A percentile compares a stretch with the other conserved stretches of the same genome.
These are phyloP conservation scores for Gaertneriomyces semiglobifer DNA, from an alignment of 192 early-diverging fungal species.

Conservation along the genomic window DNA sequence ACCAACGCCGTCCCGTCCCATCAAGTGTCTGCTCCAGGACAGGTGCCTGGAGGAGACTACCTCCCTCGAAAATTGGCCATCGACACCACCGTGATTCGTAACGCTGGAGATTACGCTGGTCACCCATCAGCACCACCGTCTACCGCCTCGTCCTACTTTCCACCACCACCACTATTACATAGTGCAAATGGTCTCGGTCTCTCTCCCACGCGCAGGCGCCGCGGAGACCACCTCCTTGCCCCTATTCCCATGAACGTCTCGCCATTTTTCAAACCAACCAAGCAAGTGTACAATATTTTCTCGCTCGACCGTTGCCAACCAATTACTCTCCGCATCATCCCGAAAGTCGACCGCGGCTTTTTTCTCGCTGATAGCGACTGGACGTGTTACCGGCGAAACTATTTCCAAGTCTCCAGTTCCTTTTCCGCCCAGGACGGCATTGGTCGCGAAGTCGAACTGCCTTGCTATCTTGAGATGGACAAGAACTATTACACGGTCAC, in stretches of 20 bases:
- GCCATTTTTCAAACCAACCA: conserved; percentile 67
- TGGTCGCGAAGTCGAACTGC: conserved; percentile 46
- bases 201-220: conserved; percentile 22
- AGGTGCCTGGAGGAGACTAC: neutral
- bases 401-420: conserved; percentile 83
- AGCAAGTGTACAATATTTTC: conserved; percentile 62
- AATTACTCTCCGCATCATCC: conserved; percentile 58
- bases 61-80: conserved; percentile 18
- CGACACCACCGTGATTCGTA: conserved; percentile 10
- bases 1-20: neutral
- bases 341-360: conserved; percentile 91
- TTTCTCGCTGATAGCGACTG: conserved; percentile 88
- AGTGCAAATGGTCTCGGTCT: neutral
- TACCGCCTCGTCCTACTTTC: conserved; percentile 8
- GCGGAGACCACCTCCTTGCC: conserved; percentile 11
- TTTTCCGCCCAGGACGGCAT: conserved; percentile 49
- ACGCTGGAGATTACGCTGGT: no score
- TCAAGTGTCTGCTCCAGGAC: conserved; percentile 1
- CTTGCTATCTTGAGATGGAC: conserved; percentile 66
- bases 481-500: conserved; percentile 49
- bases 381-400: conserved; percentile 97
- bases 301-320: conserved; percentile 51
- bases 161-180: conserved; percentile 14
- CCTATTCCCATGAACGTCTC: conserved; percentile 36
- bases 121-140: neutral